Evolutionary conservation across 2,329 filamentous ascomycete genomes (phyloP), one percentile per base, ranked within the genome.

Genomic region (Ceratocystis alfenasii): DNA sequence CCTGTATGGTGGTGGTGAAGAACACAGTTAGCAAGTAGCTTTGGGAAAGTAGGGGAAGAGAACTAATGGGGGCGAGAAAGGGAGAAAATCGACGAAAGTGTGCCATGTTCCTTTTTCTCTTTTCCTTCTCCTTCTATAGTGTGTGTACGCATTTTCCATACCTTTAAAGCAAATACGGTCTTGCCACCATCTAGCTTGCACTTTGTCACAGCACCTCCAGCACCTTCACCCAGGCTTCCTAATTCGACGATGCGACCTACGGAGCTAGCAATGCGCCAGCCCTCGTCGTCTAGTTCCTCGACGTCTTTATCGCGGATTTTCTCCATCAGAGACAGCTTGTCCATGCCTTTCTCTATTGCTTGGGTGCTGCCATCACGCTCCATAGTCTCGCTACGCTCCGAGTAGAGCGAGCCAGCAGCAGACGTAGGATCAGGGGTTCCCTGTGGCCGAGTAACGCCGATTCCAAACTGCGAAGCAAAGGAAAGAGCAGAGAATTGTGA

Each of bases 131-230:
- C 3, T 48, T 10, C 36, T 41, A 15, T 10, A 15, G 10, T 12
- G 36, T 15, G 36, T 15, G 36, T 10, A 41, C 36, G 36, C 10
- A 41, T 41, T n/a, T n/a, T 50, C 71, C 78, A 70, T 76, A 95
- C 93, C 86, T 99, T 99, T 64, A 99, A 78, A 6, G 94, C 94
- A 79, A 99, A 99, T 6, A 96, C 83, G 0, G 90, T 96, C 78
- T 95, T 96, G 68, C 91, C 92, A 48, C 88, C 90, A 74, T 90
- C 93, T 69, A 99, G 81, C 75, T 87, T 87, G 75, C 91, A 95
- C 72, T 88, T 86, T 28, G 93, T 99, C 63, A 99, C 94, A 5
- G 94, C 94, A 73, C 94, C 94, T 69, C 94, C 94, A 61, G 94
- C 94, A 71, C 94, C 94, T 75, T 99, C 94, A 66, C 94, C 94